Evolutionary conservation across 208 protist species (phyloP).

Genomic region (Crithidia expoeki): DNA sequence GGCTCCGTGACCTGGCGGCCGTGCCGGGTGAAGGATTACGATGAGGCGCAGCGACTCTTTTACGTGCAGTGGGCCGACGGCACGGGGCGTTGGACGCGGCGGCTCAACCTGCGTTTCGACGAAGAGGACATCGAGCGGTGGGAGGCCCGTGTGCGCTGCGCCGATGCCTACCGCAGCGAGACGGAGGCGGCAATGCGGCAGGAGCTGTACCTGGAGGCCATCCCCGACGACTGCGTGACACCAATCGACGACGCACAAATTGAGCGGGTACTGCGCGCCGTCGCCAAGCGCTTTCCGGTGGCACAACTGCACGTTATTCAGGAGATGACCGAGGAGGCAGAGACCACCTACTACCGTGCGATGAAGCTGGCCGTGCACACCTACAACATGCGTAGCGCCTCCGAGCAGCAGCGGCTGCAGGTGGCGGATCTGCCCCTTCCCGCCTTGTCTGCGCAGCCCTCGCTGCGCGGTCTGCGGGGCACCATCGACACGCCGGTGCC

Average conservation of each 20-base stretch:
- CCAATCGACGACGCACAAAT: constrained; percentile 85
- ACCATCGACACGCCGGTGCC: constrained; percentile 85
- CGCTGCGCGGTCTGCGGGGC: constrained; percentile 63
- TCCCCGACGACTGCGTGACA: constrained; percentile 57
- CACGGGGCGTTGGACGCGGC: constrained; percentile 81
- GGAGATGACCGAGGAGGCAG: constrained; percentile 69
- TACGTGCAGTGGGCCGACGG: constrained; percentile 77
- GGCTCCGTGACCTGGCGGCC: constrained; percentile 54
- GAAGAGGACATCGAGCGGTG: constrained; percentile 75
- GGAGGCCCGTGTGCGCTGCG: constrained; percentile 72
- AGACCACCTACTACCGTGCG: constrained; percentile 80
- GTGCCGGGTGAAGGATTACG: constrained; percentile 80
- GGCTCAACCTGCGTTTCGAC: constrained; percentile 93
- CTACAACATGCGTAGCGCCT: constrained; percentile 64
- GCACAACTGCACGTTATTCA: constrained; percentile 78
- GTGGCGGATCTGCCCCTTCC: constrained; percentile 30
- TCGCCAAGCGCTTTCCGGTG: constrained; percentile 80
- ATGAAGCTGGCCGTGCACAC: constrained; percentile 81
- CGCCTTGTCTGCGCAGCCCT: constrained; percentile 37
- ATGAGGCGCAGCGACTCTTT: constrained; percentile 64
- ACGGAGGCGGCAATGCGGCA: constrained; percentile 80
- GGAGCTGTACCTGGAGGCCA: constrained; percentile 75
- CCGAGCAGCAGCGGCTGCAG: constrained; percentile 68
- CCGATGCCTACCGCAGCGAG: constrained; percentile 71
- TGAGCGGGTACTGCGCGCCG: constrained; percentile 81